These are phyloP conservation scores for Cydonia oblonga DNA, from an alignment of 331 rosid species.

Conservation along the genomic window DNA sequence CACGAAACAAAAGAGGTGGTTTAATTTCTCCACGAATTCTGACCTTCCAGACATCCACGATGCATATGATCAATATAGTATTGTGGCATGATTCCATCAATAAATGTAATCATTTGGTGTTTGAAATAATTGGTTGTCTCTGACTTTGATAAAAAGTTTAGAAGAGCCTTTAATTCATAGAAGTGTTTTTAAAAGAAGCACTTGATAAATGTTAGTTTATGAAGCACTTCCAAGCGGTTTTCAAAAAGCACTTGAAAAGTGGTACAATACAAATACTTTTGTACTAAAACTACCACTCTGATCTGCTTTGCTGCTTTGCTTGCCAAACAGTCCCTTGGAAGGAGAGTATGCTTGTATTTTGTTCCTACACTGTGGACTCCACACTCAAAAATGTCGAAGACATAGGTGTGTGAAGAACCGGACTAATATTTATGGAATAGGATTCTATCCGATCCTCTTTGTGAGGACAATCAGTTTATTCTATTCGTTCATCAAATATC, in stretches of 20 bases:
- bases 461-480: no score
- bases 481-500: no score
- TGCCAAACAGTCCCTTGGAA: not conserved
- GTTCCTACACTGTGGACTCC: not conserved
- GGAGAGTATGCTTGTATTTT: not conserved
- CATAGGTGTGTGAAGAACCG: conserved; percentile 20
- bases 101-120: no score
- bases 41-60: conserved; percentile 29
- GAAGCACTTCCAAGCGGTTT: not conserved
- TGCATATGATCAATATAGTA: not conserved
- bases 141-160: not conserved
- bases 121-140: not conserved
- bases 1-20: conserved; percentile 36
- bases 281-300: not conserved
- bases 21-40: conserved; percentile 27
- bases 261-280: no score
- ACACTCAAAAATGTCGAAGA: not conserved
- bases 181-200: no score
- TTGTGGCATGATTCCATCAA: not conserved
- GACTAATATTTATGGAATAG: no score
- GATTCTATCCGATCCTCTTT: no score
- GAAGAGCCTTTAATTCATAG: not conserved
- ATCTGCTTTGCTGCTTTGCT: not conserved
- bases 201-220: not conserved
- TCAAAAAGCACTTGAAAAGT: not conserved